Percentiles rank a stretch among this genome's conserved stretches.
These are phyloP conservation scores for Candolleomyces aberdarensis DNA, from an alignment of 768 basidiomycete genomes.

Conservation along the genomic window DNA sequence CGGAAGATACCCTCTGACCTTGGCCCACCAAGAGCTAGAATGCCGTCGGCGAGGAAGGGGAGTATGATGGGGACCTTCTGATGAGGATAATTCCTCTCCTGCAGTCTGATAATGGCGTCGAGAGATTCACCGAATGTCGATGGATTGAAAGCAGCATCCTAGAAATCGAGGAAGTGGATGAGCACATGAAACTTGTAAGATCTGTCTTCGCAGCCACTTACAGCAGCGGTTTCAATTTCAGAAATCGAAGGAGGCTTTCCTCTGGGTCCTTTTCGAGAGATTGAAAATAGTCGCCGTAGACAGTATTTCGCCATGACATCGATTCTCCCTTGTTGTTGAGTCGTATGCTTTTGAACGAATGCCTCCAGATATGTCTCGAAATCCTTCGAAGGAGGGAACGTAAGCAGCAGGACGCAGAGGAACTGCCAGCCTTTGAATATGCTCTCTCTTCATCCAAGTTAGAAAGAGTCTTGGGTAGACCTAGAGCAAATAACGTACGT, in stretches of 20 bases:
- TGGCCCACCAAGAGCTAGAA: conserved; percentile 83
- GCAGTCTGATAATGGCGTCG: conserved; percentile 77
- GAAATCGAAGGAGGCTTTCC: conserved; percentile 77
- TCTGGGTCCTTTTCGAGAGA: conserved; percentile 81
- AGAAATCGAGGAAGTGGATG: conserved; percentile 11
- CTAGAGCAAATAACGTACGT: conserved; percentile 45
- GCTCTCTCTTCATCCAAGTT: conserved; percentile 57
- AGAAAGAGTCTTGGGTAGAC: not conserved
- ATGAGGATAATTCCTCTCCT: conserved; percentile 81
- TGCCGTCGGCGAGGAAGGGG: conserved; percentile 90
- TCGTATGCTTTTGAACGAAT: conserved; percentile 73
- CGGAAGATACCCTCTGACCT: conserved; percentile 91
- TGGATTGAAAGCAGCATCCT: conserved; percentile 94
- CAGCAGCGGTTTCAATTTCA: conserved; percentile 91
- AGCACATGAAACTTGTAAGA: not conserved
- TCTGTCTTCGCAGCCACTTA: conserved; percentile 27
- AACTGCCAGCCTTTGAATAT: conserved; percentile 92
- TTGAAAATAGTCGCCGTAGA: conserved; percentile 67
- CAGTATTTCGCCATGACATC: conserved; percentile 93
- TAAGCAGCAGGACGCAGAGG: conserved; percentile 84
- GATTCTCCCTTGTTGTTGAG: conserved; percentile 69
- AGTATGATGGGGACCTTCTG: conserved; percentile 90
- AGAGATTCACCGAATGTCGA: conserved; percentile 92
- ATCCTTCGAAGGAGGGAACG: conserved; percentile 92
- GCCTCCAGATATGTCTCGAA: conserved; percentile 80